A percentile compares a stretch with the other conserved stretches of the same genome.
Evolutionary conservation across 495 filamentous ascomycete species (phyloP).

Genomic region (Penicillium pulvis): DNA sequence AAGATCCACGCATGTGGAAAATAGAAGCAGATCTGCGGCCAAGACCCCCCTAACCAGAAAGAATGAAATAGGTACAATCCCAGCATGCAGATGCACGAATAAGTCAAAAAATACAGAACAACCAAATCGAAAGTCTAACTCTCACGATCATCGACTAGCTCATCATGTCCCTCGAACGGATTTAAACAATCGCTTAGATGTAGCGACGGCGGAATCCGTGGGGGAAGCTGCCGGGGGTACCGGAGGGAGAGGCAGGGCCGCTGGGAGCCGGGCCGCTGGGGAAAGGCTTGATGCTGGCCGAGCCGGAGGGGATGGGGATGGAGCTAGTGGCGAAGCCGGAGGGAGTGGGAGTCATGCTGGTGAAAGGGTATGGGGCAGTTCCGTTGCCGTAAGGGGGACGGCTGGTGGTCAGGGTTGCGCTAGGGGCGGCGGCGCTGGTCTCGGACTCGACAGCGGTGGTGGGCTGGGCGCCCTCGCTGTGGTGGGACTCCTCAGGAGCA

Average conservation of each 20-base stretch:
- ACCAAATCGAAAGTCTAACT: no score
- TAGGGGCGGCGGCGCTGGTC: conserved; percentile 23
- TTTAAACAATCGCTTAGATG: conserved; percentile 20
- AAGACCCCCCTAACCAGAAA: not conserved
- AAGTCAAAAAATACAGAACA: conserved; percentile 6
- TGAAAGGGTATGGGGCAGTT: conserved; percentile 30
- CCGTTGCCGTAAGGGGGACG: conserved; percentile 38
- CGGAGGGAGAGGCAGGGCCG: conserved; percentile 4
- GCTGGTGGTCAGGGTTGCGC: conserved; percentile 24
- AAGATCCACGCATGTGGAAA: not conserved
- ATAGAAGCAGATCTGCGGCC: not conserved
- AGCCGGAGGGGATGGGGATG: conserved; percentile 6
- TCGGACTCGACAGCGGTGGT: conserved; percentile 14
- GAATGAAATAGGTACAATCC: conserved; percentile 10
- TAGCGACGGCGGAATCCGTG: conserved; percentile 34
- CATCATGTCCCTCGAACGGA: not conserved
- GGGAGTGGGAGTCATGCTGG: conserved; percentile 31
- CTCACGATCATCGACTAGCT: conserved; percentile 2
- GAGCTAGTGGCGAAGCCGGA: conserved; percentile 41
- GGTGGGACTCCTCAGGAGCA: conserved; percentile 14
- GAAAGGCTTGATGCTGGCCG: conserved; percentile 24
- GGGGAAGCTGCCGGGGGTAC: conserved; percentile 19
- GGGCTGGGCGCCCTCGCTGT: conserved; percentile 16
- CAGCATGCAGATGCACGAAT: conserved; percentile 22
- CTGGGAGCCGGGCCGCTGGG: conserved; percentile 7